Base-by-base conservation (phyloP, 768 basidiomycete genomes). In the Tubosaeta brunneosetosa region DNA sequence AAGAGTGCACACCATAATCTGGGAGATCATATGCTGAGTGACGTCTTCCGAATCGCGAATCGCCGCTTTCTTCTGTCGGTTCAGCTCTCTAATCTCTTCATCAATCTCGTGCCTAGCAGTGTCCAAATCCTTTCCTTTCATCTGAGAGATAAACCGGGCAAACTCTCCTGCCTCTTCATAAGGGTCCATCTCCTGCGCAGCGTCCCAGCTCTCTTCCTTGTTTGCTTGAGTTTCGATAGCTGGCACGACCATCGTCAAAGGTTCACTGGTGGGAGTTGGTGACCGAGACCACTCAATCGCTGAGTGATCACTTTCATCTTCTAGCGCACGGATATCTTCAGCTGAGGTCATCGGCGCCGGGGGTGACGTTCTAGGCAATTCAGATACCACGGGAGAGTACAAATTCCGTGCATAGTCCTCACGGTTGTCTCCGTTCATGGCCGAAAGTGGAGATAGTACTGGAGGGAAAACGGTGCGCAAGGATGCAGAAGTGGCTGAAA, bases 41-140 rank as follows among this genome's bases (percentile, higher is more conserved):
- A 98, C 82, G 63, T 97, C 93, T 63, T 97, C 97, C 3, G 92
- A 88, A 71, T 97, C 94, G 11, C 94, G 78, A 83, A 94, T 84
- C 19, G 93, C 92, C 29, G 83, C 83, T 67, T 91, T 94, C 66
- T 83, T 81, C 71, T 94, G 88, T 68, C 83, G 77, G 66, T 94
- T 85, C 40, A 99, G 73, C 11, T 77, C 74, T 56, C 77, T 77
- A 54, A 99, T 92, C 68, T 99, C 97, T 44, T 88, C 86, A 66
- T 97, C 91, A 41, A 98, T 94, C 69, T 98, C 97, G 48, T 78
- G 77, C 51, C 86, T 79, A 38, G 95, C 88, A 38, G 84, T 78
- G 33, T 89, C 85, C 44, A 98, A 68, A 64, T 94, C 83, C 54
- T 81, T 84, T 8, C 91, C 91, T 66, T 92, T 91, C 58, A 99